phyloP scores from a whole-genome alignment of 495 filamentous ascomycete species.

The Aspergillus ellipticus region DNA sequence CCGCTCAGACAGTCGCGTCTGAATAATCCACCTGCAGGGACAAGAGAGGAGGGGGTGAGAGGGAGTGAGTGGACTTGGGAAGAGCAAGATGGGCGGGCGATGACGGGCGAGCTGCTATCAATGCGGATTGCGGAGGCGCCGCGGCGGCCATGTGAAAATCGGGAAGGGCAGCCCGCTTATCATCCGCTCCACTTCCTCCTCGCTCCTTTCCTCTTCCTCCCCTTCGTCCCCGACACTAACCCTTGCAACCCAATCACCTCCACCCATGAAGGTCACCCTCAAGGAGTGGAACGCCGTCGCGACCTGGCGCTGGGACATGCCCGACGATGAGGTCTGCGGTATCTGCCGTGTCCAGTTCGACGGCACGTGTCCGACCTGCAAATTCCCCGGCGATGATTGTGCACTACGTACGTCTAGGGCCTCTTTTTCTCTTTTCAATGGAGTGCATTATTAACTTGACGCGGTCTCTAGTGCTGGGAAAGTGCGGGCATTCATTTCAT shows the following conservation, averaged over 20 bases:
- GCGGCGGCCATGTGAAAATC: slow-evolving; percentile 30
- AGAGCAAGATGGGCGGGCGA: background rate
- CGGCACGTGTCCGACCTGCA: slow-evolving; percentile 95
- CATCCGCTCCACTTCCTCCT: background rate
- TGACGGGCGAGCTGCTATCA: background rate
- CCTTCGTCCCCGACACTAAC: slow-evolving; percentile 1
- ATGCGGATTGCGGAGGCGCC: too few species aligned
- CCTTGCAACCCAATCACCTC: slow-evolving; percentile 4
- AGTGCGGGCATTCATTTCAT: slow-evolving; percentile 96
- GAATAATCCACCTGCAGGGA: slow-evolving; percentile 11
- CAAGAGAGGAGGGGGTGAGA: slow-evolving; percentile 3
- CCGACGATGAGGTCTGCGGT: slow-evolving; percentile 95
- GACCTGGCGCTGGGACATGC: slow-evolving; percentile 96
- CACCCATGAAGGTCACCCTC: slow-evolving; percentile 84
- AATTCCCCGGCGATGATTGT: slow-evolving; percentile 96
- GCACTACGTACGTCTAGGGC: slow-evolving; percentile 63
- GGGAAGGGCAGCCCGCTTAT: slow-evolving; percentile 17
- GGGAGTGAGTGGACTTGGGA: slow-evolving; percentile 3
- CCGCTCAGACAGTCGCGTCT: slow-evolving; percentile 9
- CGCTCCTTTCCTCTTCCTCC: background rate
- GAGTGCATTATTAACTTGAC: background rate
- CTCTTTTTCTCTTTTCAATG: background rate
- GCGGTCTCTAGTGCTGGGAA: slow-evolving; percentile 69
- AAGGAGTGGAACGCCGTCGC: slow-evolving; percentile 91
- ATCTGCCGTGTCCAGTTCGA: slow-evolving; percentile 99